A percentile compares a stretch with the other conserved stretches of the same genome.
phyloP scores from a whole-genome alignment of 352 stramenopile species.

The Globisporangium cylindrosporum region DNA sequence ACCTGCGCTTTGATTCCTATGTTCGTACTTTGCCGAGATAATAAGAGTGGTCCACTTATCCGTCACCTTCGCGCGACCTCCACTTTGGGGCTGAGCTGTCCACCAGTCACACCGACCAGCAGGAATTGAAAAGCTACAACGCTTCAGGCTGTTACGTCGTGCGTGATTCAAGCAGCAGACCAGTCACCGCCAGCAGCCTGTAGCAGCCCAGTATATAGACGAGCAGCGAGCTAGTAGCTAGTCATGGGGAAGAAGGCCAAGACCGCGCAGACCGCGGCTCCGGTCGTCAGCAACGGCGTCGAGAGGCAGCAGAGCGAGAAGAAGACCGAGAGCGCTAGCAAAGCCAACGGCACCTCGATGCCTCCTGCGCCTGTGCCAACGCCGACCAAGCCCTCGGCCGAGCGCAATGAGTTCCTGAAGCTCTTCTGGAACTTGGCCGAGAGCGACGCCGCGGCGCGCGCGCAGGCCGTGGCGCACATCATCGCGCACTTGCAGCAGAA shows the following conservation, averaged over 20 bases:
- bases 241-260: slow-evolving; percentile 20
- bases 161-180: slow-evolving; percentile 1
- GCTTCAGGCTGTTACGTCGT: slow-evolving; percentile 14
- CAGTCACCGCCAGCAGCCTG: background rate
- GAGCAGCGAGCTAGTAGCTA: background rate
- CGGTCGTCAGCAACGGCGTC: background rate
- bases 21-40: background rate
- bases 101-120: slow-evolving; percentile 11
- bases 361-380: background rate
- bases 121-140: slow-evolving; percentile 17
- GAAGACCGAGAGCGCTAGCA: background rate
- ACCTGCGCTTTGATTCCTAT: background rate
- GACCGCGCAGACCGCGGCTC: slow-evolving; percentile 5
- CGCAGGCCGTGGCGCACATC: slow-evolving; percentile 54
- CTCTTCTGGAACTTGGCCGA: slow-evolving; percentile 86
- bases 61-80: slow-evolving; percentile 11
- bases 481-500: slow-evolving; percentile 43
- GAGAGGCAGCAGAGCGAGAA: slow-evolving; percentile 2
- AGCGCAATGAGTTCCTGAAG: slow-evolving; percentile 78
- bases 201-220: slow-evolving; percentile 6
- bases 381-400: slow-evolving; percentile 20
- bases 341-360: background rate
- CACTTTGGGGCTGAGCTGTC: slow-evolving; percentile 6
- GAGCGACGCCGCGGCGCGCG: slow-evolving; percentile 59
- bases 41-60: background rate